Base-by-base conservation (phyloP, 1,284 basidiomycete genomes). In the Fistulina hepatica region DNA sequence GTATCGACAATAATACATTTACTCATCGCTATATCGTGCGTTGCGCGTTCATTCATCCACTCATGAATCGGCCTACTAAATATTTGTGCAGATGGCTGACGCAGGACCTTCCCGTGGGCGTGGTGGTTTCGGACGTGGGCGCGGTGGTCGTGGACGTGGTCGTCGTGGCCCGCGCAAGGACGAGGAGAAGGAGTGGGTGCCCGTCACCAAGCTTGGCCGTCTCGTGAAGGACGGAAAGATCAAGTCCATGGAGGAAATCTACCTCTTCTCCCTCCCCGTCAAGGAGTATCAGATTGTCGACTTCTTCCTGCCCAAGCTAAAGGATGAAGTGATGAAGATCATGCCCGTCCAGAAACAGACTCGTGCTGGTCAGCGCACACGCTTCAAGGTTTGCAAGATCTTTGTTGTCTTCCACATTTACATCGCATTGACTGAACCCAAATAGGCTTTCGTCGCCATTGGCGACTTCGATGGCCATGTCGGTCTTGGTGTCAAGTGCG, bases 321-420 rank as follows among this genome's bases (percentile, higher is more conserved):
- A 97, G 76, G 92, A 98, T 59, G 94, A 98, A 67, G 94, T 99
- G 52, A 98, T 99, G 95, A 95, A 94, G 67, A 98, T 99, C 65
- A 93, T 92, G 84, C 95, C 95, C 53, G 95, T 99, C 45, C 95
- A 98, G 72, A 99, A 99, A 72, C 95, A 99, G 69, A 99, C 95
- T 46, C 92, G 91, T 59, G 95, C 95, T 56, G 95, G 95, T 67
- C 95, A 99, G 69, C 90, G 95, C 56, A 99, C 95, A 48, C 86
- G 94, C 50, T 99, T 99, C 81, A 98, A 99, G 76, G n/a, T n/a
- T n/a, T n/a, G n/a, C n/a, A n/a, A n/a, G n/a, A n/a, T n/a, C n/a
- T n/a, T n/a, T n/a, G n/a, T n/a, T n/a, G n/a, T n/a, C n/a, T n/a
- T n/a, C n/a, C n/a, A n/a, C n/a, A n/a, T n/a, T n/a, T n/a, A n/a